Evolutionary conservation across 2,329 filamentous ascomycete species (phyloP), one percentile per base, ranked within the genome.

Genomic region (Dendryphion nanum): DNA sequence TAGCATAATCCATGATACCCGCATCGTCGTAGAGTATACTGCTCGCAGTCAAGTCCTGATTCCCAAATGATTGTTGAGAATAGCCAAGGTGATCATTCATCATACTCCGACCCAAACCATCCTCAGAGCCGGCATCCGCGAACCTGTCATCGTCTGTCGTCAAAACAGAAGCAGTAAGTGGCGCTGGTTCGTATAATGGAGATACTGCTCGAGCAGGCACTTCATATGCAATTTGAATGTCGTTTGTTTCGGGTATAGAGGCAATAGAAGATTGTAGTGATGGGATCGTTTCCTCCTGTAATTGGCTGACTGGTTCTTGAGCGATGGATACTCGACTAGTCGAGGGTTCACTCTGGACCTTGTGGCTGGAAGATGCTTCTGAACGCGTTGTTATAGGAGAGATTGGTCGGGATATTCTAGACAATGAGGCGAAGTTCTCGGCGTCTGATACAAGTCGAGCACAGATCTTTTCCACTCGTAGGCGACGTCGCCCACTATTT

Each of bases 391-490:
- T 70, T 5, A 69, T 64, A 2, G 83, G 81, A 2, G 81, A 83
- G 5, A 75, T 74, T 48, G 79, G 67, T 2, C 79, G 77, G 2
- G 80, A 76, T 4, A 78, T 78, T 29, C 73, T 74, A 8, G 76
- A 75, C 26, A 84, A 62, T 7, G 73, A 74, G 4, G 81, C 78
- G 41, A 86, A 85, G 26, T 81, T 74, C 32, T 79, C 81, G 14
- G 81, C 78, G 49, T 87, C 82, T 3, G 82, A 83, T 28, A 86
- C 80, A 18, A 87, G 61, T 47, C 76, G 78, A 12, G 81, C 83
- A 16, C 78, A 76, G 20, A 88, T 77, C 35, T 77, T 77, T 13
- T 77, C 74, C n/a, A 87, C 66, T 13, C 73, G 76, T 33, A 87
- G 70, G 41, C 81, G 78, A 17, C 83, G 74, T 58, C 85, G 86